Base-by-base conservation (phyloP, 2,329 filamentous ascomycete species). In the Rhexocercosporidium sp. region DNA sequence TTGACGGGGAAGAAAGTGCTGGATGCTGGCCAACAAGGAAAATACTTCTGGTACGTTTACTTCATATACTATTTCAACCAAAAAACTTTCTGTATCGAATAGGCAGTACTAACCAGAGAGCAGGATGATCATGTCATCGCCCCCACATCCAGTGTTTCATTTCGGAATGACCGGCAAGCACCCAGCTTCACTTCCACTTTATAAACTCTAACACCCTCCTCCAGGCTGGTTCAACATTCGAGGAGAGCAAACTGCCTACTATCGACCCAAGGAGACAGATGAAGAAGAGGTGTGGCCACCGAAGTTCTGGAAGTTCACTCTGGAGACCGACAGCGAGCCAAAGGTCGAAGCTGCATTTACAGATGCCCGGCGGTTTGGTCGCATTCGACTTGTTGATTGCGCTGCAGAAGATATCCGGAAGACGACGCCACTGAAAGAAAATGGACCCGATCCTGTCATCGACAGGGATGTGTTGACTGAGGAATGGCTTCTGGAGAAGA, bases 361-460 rank as follows among this genome's bases (percentile, higher is more conserved):
- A 1, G 96, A 99, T 77, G 81, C 91, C 3, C 87, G 96, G 57
- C 84, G 96, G 31, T 87, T 99, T 70, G 91, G 86, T 18, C 86
- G 95, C 57, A 88, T 98, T 49, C 85, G 94, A 14, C 84, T 98
- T 14, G 88, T 99, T 5, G 88, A 97, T 78, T 96, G 92, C 71
- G 87, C 89, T 3, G 94, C 86, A 0, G 85, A 88, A 2, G 84
- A 92, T 39, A 96, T 98, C 73, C 84, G 95, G 63, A 86, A 91
- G 22, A 81, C 90, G 66, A 89, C 88, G 0, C 96, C 96, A 0
- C 82, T 99, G 2, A 91, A 92, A 41, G 93, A 97, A 77, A 97
- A 98, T 75, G 96, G 96, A 0, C 95, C 96, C 0, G 96, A 99
- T 80, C 96, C 96, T 0, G 91, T 98, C 0, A 83, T 93, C 0